phyloP scores from a whole-genome alignment of 768 basidiomycete species.

The Leccinellum albellum region DNA sequence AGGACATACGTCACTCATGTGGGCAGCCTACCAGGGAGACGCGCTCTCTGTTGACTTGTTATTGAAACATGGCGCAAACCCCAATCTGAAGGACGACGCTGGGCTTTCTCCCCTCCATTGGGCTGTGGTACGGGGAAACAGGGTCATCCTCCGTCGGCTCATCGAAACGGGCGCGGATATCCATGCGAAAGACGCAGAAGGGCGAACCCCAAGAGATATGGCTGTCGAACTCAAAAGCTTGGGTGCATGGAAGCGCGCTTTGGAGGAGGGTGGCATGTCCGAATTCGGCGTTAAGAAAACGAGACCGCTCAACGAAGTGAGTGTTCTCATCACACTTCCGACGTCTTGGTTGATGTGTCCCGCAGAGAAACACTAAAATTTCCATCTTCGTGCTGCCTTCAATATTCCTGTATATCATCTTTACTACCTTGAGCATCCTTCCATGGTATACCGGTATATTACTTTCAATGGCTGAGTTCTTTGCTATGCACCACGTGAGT shows the following conservation, averaged over 20 bases:
- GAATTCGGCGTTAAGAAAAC: slow-evolving; percentile 67
- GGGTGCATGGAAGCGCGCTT: slow-evolving; percentile 83
- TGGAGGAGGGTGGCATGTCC: slow-evolving; percentile 83
- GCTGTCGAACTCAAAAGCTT: slow-evolving; percentile 88
- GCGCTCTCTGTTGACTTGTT: slow-evolving; percentile 90
- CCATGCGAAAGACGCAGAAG: slow-evolving; percentile 72
- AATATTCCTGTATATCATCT: slow-evolving; percentile 77
- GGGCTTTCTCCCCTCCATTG: slow-evolving; percentile 92
- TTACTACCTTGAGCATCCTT: slow-evolving; percentile 75
- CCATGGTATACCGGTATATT: slow-evolving; percentile 90
- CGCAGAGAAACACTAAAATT: slow-evolving; percentile 75
- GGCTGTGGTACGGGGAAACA: slow-evolving; percentile 96
- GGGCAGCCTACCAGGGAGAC: slow-evolving; percentile 99
- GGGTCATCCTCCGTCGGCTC: slow-evolving; percentile 77
- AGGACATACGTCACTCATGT: slow-evolving; percentile 95
- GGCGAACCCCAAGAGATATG: slow-evolving; percentile 92
- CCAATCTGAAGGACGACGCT: slow-evolving; percentile 69
- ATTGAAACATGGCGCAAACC: slow-evolving; percentile 81
- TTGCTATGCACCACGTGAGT: slow-evolving; percentile 89
- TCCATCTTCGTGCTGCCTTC: slow-evolving; percentile 77
- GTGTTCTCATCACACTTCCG: slow-evolving; percentile 13
- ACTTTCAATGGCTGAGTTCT: slow-evolving; percentile 82
- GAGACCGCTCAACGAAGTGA: slow-evolving; percentile 69
- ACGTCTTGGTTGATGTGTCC: slow-evolving; percentile 3
- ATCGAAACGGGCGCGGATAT: slow-evolving; percentile 85